Base-by-base conservation (phyloP, 768 basidiomycete genomes). In the Tulasnella sp. region DNA sequence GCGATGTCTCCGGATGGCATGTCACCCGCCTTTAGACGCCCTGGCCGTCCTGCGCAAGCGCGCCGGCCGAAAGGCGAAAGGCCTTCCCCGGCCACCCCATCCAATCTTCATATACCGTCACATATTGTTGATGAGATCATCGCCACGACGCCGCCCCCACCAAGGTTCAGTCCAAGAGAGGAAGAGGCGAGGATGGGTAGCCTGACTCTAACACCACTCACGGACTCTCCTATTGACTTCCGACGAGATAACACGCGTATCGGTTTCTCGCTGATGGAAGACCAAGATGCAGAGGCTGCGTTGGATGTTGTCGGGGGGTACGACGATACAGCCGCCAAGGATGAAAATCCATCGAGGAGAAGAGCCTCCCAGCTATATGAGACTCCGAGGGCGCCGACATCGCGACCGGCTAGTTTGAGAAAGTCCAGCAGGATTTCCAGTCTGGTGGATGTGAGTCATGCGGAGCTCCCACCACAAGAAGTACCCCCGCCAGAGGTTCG, bases 271-370 rank as follows among this genome's bases (percentile, higher is more conserved):
- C 54, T 41, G 23, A 42, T 56, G 54, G 54, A 56, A 19, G 54
- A 41, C 26, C 38, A 43, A 17, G 54, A 56, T 44, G 54, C 54
- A n/a, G 23, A 44, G 54, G 54, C 54, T 56, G 38, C 54, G 23
- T 24, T 45, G 54, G 34, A 23, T 7, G 54, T 45, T 1, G 19
- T 56, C 13, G 54, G 41, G 1, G 24, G 3, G 19, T 56, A 56
- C 26, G 43, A 42, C 10, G 45, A 48, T 27, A n/a, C 5, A 19
- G 19, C 7, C 45, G 26, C 45, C 8, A 48, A 48, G n/a, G 45
- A 48, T 7, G 45, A 19, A 10, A 27, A 48, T 7, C 34, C 34
- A 7, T 38, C 15, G 34, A 38, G 15, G 34, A 38, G 34, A 15
- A 5, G 34, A 15, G 34, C 5, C 15, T 5, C 34, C 15, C 34